A percentile compares a stretch with the other conserved stretches of the same genome.
These are phyloP conservation scores for Mycena epipterygia DNA, from an alignment of 768 basidiomycete species.

Conservation along the genomic window DNA sequence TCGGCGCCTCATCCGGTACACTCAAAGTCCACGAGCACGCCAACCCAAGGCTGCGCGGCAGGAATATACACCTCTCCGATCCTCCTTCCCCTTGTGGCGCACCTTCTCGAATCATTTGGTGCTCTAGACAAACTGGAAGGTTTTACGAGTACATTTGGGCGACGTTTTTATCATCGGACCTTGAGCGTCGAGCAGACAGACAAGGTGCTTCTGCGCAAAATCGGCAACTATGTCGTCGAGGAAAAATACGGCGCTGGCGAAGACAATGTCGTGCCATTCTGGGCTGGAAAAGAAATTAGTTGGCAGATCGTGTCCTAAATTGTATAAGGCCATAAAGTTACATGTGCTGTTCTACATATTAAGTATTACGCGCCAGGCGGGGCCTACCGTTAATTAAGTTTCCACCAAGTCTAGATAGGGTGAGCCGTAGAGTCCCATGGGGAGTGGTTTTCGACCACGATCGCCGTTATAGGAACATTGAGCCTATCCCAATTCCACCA, in stretches of 20 bases:
- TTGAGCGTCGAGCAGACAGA: conserved; percentile 44
- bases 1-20: conserved; percentile 90
- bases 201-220: conserved; percentile 60
- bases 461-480: background rate
- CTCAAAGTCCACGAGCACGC: conserved; percentile 78
- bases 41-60: conserved; percentile 86
- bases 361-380: conserved; percentile 21
- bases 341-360: conserved; percentile 3
- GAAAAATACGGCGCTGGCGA: conserved; percentile 62
- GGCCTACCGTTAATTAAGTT: background rate
- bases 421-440: background rate
- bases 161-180: conserved; percentile 78
- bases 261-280: conserved; percentile 83
- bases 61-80: conserved; percentile 97
- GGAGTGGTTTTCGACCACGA: background rate
- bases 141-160: conserved; percentile 85
- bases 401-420: background rate
- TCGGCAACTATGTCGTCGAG: conserved; percentile 55
- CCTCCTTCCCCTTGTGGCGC: conserved; percentile 90
- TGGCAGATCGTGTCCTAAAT: conserved; percentile 70
- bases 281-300: conserved; percentile 83
- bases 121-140: conserved; percentile 86
- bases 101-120: conserved; percentile 88
- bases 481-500: conserved; percentile 35
- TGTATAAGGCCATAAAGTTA: background rate